These are phyloP conservation scores for Camelina hispida DNA, from an alignment of 345 rosid genomes.

Conservation along the genomic window DNA sequence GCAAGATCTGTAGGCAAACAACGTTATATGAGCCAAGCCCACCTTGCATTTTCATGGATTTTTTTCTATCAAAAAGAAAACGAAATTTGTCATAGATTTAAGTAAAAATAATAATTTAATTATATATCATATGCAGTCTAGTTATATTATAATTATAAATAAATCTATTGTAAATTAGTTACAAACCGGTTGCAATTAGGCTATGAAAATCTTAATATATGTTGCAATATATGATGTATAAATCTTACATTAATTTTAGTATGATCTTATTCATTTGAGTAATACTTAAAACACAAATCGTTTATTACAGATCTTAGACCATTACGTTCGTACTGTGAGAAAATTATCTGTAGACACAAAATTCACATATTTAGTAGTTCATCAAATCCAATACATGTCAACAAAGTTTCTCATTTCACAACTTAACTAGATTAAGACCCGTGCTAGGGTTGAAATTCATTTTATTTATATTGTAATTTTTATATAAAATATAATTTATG, in stretches of 20 bases:
- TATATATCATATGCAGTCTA: too few species aligned
- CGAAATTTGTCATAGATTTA: neutral
- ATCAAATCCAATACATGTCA: neutral
- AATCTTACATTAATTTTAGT: neutral
- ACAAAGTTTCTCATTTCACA: neutral
- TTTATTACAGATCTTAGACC: neutral
- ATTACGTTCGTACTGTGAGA: neutral
- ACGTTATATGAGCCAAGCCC: slow-evolving; percentile 8
- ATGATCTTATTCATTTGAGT: neutral
- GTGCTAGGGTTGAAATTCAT: too few species aligned
- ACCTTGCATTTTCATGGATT: neutral
- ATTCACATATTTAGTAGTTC: neutral
- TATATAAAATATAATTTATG: too few species aligned
- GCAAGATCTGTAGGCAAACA: neutral
- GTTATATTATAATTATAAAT: neutral
- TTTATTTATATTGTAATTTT: too few species aligned
- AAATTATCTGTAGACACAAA: neutral
- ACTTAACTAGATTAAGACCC: too few species aligned
- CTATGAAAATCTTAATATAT: neutral
- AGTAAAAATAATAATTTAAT: neutral
- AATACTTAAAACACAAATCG: neutral
- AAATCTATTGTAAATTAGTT: neutral
- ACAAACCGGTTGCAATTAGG: neutral
- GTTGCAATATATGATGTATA: neutral
- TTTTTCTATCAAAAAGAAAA: neutral